These are phyloP conservation scores for Pythium volutum DNA, from an alignment of 352 stramenopile genomes.

Conservation along the genomic window DNA sequence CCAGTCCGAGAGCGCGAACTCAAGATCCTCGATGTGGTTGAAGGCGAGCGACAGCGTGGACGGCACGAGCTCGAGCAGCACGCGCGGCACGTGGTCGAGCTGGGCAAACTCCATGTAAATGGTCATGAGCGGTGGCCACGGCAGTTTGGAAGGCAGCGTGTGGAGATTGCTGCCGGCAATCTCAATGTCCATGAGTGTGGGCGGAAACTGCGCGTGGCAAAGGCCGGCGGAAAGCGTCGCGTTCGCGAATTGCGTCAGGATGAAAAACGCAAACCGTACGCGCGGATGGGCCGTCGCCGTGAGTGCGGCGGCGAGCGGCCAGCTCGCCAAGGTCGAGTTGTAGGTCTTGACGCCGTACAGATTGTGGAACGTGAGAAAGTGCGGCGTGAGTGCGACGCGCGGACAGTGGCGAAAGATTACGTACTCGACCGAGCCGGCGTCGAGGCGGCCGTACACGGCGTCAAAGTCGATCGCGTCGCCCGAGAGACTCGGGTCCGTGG, in stretches of 20 bases:
- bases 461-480: background rate
- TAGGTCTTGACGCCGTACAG: slow-evolving; percentile 20
- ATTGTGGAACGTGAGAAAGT: slow-evolving; percentile 3
- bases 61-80: background rate
- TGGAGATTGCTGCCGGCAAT: background rate
- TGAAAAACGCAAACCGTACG: slow-evolving; percentile 7
- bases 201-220: background rate
- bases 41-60: background rate
- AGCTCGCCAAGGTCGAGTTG: slow-evolving; percentile 13
- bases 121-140: background rate
- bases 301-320: background rate
- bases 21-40: background rate
- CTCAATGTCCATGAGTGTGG: background rate
- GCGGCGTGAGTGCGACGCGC: slow-evolving; percentile 3
- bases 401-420: slow-evolving; percentile 13
- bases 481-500: too few relatives aligned
- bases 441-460: background rate
- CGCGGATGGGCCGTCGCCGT: background rate
- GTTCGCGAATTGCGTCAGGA: background rate
- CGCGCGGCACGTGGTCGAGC: background rate
- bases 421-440: slow-evolving; percentile 1
- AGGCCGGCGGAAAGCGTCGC: background rate
- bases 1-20: background rate
- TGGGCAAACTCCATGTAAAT: background rate
- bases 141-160: background rate